These are phyloP conservation scores for Sclerotinia trifoliorum DNA, from an alignment of 2,329 filamentous ascomycete species.

Conservation along the genomic window DNA sequence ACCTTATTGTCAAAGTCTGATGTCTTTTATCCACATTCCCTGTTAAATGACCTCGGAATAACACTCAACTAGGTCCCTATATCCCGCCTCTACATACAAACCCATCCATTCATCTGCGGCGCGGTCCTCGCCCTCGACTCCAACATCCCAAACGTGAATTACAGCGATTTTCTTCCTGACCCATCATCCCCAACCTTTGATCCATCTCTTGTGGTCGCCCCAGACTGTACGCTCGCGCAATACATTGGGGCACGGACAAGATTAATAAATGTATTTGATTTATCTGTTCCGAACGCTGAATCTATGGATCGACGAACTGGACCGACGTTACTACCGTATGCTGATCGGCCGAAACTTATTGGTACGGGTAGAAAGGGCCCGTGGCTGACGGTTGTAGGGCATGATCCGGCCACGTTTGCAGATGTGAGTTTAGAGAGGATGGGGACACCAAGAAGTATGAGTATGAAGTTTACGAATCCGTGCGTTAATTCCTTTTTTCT, in stretches of 20 bases:
- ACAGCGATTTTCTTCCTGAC: conserved; percentile 36
- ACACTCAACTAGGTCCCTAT: conserved; percentile 28
- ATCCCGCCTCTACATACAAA: conserved; percentile 38
- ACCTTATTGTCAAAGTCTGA: neutral
- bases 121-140: conserved; percentile 41
- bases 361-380: conserved; percentile 35
- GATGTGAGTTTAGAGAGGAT: conserved; percentile 38
- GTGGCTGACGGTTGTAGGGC: conserved; percentile 38
- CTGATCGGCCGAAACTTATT: conserved; percentile 36
- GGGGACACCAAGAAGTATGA: conserved; percentile 39
- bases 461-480: conserved; percentile 39
- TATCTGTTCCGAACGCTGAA: conserved; percentile 38
- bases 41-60: neutral
- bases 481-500: conserved; percentile 27
- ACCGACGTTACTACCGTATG: conserved; percentile 34
- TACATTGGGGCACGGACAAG: conserved; percentile 37
- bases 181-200: conserved; percentile 36
- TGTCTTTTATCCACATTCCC: neutral
- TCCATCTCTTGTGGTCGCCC: conserved; percentile 30
- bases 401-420: conserved; percentile 39
- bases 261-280: conserved; percentile 36
- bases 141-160: conserved; percentile 40
- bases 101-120: conserved; percentile 33
- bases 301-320: conserved; percentile 36
- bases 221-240: conserved; percentile 36